Evolutionary conservation across 768 basidiomycete species (phyloP), one percentile per base, ranked within the genome.

Genomic region (Cantharellus cinnabarinus): DNA sequence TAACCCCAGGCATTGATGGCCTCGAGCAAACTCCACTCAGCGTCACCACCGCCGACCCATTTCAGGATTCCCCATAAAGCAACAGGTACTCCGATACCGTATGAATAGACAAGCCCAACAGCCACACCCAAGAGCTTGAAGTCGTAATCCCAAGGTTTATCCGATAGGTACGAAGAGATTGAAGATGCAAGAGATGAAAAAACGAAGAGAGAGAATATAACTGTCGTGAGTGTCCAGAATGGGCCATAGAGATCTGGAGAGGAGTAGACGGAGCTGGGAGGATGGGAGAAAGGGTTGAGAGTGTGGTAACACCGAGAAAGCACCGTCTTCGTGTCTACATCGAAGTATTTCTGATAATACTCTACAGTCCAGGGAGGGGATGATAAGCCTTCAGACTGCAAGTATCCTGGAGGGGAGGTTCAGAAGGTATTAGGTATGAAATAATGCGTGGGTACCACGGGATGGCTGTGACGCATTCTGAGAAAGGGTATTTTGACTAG

Each of bases 211-310:
- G 83, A 77, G 67, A 98, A 89, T 50, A 95, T 84, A 62, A 99
- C 80, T 0, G 94, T 98, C 1, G 91, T 94, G 42, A 95, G 77
- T 0, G 93, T 89, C 94, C 94, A 99, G 74, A 99, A 97, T 1
- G 94, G 91, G 0, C 93, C 93, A 67, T 87, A 85, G 44, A 88
- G 77, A 67, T 88, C 85, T 14, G 75, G 68, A 48, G 75, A 50
- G 83, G 83, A 58, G 41, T 37, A 59, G 10, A 48, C 56, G 53
- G 77, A 76, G 3, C 80, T 73, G 56, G 80, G 74, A 66, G 80
- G 88, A 50, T 77, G 76, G 2, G 79, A 76, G 41, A 42, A 63
- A n/a, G 85, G 85, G n/a, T 85, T 77, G 58, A 89, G 72, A 0
- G 87, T 88, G 14, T 76, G 77, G 68, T 84, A 83, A 65, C 86